Percentiles rank a stretch among this genome's conserved stretches.
Evolutionary conservation across 441 rosid genomes (phyloP).

Genomic region (Pelargonium citronellum): DNA sequence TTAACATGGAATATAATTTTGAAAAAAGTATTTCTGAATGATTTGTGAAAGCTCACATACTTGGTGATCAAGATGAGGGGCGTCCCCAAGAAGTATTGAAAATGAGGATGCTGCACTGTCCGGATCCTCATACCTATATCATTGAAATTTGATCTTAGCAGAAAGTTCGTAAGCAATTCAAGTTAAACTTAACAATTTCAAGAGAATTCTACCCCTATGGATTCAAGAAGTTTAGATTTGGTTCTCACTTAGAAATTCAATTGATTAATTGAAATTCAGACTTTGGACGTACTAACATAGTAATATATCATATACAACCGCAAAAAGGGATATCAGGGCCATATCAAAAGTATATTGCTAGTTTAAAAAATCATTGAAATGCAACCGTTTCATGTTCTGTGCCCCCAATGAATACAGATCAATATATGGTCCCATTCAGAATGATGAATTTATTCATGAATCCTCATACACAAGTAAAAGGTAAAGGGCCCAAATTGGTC

Average conservation of each 20-base stretch:
- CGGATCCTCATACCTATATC: constrained; percentile 64
- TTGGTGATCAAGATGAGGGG: constrained; percentile 86
- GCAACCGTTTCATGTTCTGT: neutral
- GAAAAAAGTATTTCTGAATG: neutral
- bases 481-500: too few species aligned
- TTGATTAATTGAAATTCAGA: neutral
- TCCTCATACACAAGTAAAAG: neutral
- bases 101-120: constrained; percentile 82
- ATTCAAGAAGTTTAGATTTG: neutral
- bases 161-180: neutral
- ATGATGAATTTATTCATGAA: neutral
- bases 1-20: neutral
- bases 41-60: constrained; percentile 29
- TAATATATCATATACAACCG: neutral
- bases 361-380: neutral
- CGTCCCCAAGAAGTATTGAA: constrained; percentile 85
- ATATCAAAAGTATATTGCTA: too few species aligned
- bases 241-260: neutral
- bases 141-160: neutral
- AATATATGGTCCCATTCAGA: neutral
- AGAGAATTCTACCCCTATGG: neutral
- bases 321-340: neutral
- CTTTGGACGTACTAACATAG: neutral
- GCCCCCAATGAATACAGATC: neutral
- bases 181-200: neutral